phyloP scores from a whole-genome alignment of 2,329 filamentous ascomycete genomes.

The Cadophora gregata region DNA sequence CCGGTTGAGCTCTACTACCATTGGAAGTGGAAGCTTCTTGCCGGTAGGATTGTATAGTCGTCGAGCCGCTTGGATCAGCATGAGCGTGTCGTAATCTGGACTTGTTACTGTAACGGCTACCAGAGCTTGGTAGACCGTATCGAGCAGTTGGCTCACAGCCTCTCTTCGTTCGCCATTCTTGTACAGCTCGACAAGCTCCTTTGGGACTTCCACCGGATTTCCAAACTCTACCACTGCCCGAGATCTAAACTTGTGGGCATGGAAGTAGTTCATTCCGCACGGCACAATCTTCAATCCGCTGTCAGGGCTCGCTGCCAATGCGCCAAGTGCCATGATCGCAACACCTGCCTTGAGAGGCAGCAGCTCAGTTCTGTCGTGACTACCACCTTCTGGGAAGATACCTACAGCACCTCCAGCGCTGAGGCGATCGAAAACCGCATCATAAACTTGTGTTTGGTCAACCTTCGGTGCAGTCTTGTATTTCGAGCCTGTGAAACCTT shows the following conservation, averaged over 20 bases:
- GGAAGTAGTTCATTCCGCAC: slow-evolving; percentile 99
- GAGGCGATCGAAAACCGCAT: slow-evolving; percentile 87
- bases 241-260: slow-evolving; percentile 97
- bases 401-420: slow-evolving; percentile 87
- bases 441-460: slow-evolving; percentile 91
- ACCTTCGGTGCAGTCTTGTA: slow-evolving; percentile 93
- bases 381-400: slow-evolving; percentile 96
- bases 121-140: slow-evolving; percentile 84
- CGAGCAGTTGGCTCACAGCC: slow-evolving; percentile 83
- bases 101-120: slow-evolving; percentile 89
- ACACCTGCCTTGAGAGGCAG: slow-evolving; percentile 95
- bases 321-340: slow-evolving; percentile 95
- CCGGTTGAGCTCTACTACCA: slow-evolving; percentile 93
- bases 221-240: slow-evolving; percentile 96
- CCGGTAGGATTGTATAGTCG: slow-evolving; percentile 93
- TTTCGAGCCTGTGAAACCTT: slow-evolving; percentile 75
- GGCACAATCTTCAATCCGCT: slow-evolving; percentile 94
- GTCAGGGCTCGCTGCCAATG: slow-evolving; percentile 77
- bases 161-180: slow-evolving; percentile 82
- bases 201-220: slow-evolving; percentile 82
- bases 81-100: slow-evolving; percentile 94
- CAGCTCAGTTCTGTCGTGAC: slow-evolving; percentile 90
- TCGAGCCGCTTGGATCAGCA: slow-evolving; percentile 93
- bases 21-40: slow-evolving; percentile 89
- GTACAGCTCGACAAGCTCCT: slow-evolving; percentile 84